Percentiles rank a stretch among this genome's conserved stretches.
Conservation (phyloP, 1,139 yeast species). For the Saccharomyces hybrid region DNA sequence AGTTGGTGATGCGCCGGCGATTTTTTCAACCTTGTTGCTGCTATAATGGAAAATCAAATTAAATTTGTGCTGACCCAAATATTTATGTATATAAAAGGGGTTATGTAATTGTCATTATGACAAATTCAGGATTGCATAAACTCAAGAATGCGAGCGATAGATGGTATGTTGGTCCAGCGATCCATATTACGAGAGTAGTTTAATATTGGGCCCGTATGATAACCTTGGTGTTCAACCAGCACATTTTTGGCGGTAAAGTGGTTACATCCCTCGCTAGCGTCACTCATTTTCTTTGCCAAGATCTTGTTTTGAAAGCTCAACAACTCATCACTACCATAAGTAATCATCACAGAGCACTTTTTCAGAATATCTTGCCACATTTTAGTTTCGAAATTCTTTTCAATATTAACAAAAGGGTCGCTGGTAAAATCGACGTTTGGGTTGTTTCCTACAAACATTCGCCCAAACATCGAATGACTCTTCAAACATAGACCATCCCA, state of each 20-base stretch:
- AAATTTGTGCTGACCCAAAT: background rate
- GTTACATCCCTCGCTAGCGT: background rate
- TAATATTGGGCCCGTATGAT: conserved; percentile 17
- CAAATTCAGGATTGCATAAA: conserved; percentile 1
- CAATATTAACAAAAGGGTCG: conserved; percentile 18
- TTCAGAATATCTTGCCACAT: conserved; percentile 15
- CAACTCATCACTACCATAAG: conserved; percentile 22
- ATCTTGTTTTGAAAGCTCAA: conserved; percentile 14
- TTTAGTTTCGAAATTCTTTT: conserved; percentile 13
- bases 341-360: conserved; percentile 11
- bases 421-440: conserved; percentile 1
- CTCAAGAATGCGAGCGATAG: conserved; percentile 3
- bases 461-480: conserved; percentile 13
- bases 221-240: conserved; percentile 11
- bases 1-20: background rate
- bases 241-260: conserved; percentile 4
- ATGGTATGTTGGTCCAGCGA: conserved; percentile 5
- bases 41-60: background rate
- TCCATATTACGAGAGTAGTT: conserved; percentile 2
- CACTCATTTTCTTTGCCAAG: conserved; percentile 11
- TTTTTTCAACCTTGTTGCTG: background rate
- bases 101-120: background rate
- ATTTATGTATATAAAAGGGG: background rate
- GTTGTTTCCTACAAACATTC: conserved; percentile 5
- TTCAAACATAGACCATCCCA: conserved; percentile 15